Evolutionary conservation across 805 yeast genomes (phyloP), one percentile per base, ranked within the genome.

Genomic region (Cyberlindnera veronae): DNA sequence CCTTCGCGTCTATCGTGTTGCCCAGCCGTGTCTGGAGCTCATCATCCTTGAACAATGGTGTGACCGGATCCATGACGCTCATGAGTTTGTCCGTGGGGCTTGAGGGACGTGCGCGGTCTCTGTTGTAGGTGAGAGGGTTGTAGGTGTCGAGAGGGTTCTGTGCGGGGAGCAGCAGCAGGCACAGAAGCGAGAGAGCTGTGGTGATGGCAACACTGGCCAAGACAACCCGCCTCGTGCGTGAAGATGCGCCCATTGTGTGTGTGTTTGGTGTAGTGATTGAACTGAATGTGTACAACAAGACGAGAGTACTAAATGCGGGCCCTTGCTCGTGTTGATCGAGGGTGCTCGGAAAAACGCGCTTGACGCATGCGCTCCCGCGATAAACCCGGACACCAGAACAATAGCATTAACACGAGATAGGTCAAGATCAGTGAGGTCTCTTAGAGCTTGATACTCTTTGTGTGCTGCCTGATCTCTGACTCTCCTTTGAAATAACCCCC

Each of bases 81-180:
- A 28, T 22, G 22, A 33, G 24, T 26, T 38, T 29, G 32, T 39
- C 42, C 14, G 32, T 76, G 77, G 37, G 77, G 64, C 45, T 86
- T 67, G 57, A 83, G 79, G 45, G 74, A 73, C 60, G 85, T 85
- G 30, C 32, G 17, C 62, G 32, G 76, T 72, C 72, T 86, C 87
- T 55, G 88, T 90, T 13, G 38, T 43, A 49, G 1, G 45, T 38
- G 15, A 42, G 34, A 7, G 53, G 49, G 89, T 89, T 52, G 88
- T 71, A 12, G 41, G 90, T 88, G 44, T 39, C 43, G 20, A 36
- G 34, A 4, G 17, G 16, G 15, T 15, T 24, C 18, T 11, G n/a
- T 3, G 10, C 21, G 8, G 34, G 21, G 9, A 12, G 12, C 21
- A 29, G 20, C 17, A 33, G 29, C 8, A 16, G n/a, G 4, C 26